A percentile compares a stretch with the other conserved stretches of the same genome.
These are phyloP conservation scores for Rhodomyrtus psidioides DNA, from an alignment of 441 rosid species.

Conservation along the genomic window DNA sequence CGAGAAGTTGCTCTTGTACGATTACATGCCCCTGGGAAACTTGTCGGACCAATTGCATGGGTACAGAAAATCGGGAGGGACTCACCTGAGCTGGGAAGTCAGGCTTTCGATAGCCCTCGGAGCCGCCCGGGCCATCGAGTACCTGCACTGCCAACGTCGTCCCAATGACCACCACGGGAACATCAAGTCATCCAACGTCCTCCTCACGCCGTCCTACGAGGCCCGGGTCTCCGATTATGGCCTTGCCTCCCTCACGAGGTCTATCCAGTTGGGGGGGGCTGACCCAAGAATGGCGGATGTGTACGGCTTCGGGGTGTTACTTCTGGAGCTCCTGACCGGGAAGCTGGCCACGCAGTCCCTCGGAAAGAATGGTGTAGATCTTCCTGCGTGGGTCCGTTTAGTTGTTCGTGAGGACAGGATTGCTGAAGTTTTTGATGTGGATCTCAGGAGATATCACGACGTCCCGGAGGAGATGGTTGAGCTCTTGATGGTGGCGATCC, in stretches of 20 bases:
- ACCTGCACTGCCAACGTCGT: neutral
- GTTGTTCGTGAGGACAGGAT: neutral
- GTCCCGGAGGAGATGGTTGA: neutral
- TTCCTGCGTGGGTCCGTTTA: neutral
- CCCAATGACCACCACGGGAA: neutral
- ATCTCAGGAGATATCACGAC: neutral
- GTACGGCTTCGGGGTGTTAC: no score
- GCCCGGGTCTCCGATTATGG: no score
- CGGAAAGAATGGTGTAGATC: neutral
- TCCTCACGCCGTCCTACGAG: neutral
- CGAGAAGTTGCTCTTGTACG: no score
- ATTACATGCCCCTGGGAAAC: no score
- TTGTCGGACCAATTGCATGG: no score
- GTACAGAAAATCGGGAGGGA: no score
- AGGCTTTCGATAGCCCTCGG: no score
- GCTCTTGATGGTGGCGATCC: neutral
- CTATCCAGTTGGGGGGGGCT: no score
- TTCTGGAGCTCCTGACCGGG: no score
- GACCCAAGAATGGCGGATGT: no score
- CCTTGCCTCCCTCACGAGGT: no score
- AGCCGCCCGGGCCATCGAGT: neutral
- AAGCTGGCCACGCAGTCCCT: neutral
- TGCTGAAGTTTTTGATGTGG: neutral
- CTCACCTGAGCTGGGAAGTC: no score
- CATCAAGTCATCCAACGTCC: neutral